These are phyloP conservation scores for Alternaria postmessia DNA, from an alignment of 2,329 filamentous ascomycete species.

Conservation along the genomic window DNA sequence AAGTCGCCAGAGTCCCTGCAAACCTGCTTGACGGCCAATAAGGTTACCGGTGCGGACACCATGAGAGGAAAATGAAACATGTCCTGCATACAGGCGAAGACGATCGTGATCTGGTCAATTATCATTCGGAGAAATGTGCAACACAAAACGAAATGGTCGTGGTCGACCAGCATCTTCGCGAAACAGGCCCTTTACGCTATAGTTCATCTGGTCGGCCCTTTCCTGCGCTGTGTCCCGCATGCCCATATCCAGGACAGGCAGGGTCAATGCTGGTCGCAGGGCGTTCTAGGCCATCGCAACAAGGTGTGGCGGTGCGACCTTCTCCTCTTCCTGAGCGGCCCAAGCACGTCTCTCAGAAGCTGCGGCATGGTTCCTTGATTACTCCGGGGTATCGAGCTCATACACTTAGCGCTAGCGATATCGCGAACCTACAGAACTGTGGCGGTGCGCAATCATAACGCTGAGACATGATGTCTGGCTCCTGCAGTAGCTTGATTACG, in stretches of 20 bases:
- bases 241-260: slow-evolving; percentile 17
- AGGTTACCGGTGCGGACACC: slow-evolving; percentile 12
- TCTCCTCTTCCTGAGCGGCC: slow-evolving; percentile 21
- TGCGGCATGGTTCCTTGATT: neutral
- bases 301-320: slow-evolving; percentile 36
- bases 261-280: slow-evolving; percentile 31
- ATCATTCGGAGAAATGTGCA: slow-evolving; percentile 18
- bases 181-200: slow-evolving; percentile 29
- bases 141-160: slow-evolving; percentile 6
- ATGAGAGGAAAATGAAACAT: slow-evolving; percentile 30
- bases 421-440: slow-evolving; percentile 9
- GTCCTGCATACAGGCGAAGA: slow-evolving; percentile 27
- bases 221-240: slow-evolving; percentile 16
- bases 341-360: slow-evolving; percentile 18
- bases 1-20: slow-evolving; percentile 18
- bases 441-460: slow-evolving; percentile 9
- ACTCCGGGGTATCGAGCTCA: neutral
- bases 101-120: slow-evolving; percentile 25
- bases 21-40: slow-evolving; percentile 31
- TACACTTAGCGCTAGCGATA: slow-evolving; percentile 6
- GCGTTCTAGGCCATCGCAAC: slow-evolving; percentile 29
- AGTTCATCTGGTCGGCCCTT: slow-evolving; percentile 26
- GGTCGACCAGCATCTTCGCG: slow-evolving; percentile 30
- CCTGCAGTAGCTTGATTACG: slow-evolving; percentile 11
- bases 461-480: slow-evolving; percentile 7